A percentile compares a stretch with the other conserved stretches of the same genome.
phyloP scores from a whole-genome alignment of 441 rosid species.

The Dalechampia spathulata region DNA sequence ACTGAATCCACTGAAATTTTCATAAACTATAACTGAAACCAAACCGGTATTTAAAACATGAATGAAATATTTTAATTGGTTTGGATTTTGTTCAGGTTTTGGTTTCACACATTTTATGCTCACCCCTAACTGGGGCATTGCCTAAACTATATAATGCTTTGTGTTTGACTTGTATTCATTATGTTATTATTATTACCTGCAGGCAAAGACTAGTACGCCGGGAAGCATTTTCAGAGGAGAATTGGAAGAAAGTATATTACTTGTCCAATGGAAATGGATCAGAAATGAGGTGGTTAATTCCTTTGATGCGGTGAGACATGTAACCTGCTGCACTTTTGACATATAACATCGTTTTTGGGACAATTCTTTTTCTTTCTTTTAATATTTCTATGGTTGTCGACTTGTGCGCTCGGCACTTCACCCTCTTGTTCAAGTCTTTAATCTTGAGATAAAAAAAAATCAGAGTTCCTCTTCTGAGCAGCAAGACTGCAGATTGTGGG shows the following conservation, averaged over 20 bases:
- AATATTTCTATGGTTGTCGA: neutral
- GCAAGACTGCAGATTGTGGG: neutral
- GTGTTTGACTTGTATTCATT: neutral
- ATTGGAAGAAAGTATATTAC: conserved; percentile 75
- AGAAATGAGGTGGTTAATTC: conserved; percentile 76
- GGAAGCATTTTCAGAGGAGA: conserved; percentile 75
- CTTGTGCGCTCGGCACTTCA: neutral
- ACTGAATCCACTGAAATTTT: too few species aligned
- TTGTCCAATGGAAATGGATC: conserved; percentile 89
- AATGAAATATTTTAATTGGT: too few species aligned
- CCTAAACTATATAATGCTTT: neutral
- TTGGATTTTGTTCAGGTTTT: too few species aligned
- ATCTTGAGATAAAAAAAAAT: too few species aligned
- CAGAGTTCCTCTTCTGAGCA: neutral
- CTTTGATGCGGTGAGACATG: conserved; percentile 59
- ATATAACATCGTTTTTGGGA: neutral
- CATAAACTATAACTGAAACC: too few species aligned
- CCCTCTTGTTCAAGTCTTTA: too few species aligned
- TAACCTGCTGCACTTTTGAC: neutral
- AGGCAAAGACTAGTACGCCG: conserved; percentile 80
- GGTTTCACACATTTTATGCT: too few species aligned
- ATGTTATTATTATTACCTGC: conserved; percentile 2
- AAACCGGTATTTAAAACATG: too few species aligned
- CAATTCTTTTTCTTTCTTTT: neutral
- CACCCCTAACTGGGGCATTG: neutral